phyloP scores from a whole-genome alignment of 2,329 filamentous ascomycete genomes.

The Monilinia aucupariae region DNA sequence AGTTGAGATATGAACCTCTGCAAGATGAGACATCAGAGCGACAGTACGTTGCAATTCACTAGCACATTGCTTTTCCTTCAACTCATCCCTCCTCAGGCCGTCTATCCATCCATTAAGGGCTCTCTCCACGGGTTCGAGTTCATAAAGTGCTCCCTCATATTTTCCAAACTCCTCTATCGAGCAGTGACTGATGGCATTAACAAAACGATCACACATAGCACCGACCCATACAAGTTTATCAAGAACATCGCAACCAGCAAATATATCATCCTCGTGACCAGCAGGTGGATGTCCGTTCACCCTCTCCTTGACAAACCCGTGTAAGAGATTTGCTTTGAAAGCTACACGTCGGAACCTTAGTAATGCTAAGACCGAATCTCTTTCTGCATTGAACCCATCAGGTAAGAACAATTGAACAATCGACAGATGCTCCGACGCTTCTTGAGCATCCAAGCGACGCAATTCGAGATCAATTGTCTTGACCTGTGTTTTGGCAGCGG shows the following conservation, averaged over 20 bases:
- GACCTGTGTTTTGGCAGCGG: conserved; percentile 83
- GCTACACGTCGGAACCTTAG: conserved; percentile 81
- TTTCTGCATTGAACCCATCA: conserved; percentile 72
- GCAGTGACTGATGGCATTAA: conserved; percentile 73
- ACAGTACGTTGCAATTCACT: conserved; percentile 78
- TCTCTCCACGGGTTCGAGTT: conserved; percentile 86
- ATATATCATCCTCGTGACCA: conserved; percentile 70
- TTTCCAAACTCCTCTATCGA: conserved; percentile 70
- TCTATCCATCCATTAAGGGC: conserved; percentile 87
- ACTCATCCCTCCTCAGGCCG: conserved; percentile 71
- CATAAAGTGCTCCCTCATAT: conserved; percentile 75
- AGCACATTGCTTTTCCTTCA: conserved; percentile 78
- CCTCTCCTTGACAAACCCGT: conserved; percentile 72
- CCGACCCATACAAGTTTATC: conserved; percentile 83
- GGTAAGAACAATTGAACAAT: conserved; percentile 88
- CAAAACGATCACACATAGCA: conserved; percentile 77
- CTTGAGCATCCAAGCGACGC: conserved; percentile 77
- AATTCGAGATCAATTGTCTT: conserved; percentile 93
- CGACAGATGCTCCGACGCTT: conserved; percentile 79
- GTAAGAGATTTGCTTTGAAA: conserved; percentile 80
- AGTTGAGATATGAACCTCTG: conserved; percentile 69
- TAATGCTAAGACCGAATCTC: conserved; percentile 81
- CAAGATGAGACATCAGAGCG: conserved; percentile 79
- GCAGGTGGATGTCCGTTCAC: conserved; percentile 62
- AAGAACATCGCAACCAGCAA: conserved; percentile 73